Evolutionary conservation across 1,139 yeast genomes (phyloP), one percentile per base, ranked within the genome.

Genomic region (Pichia sp.): DNA sequence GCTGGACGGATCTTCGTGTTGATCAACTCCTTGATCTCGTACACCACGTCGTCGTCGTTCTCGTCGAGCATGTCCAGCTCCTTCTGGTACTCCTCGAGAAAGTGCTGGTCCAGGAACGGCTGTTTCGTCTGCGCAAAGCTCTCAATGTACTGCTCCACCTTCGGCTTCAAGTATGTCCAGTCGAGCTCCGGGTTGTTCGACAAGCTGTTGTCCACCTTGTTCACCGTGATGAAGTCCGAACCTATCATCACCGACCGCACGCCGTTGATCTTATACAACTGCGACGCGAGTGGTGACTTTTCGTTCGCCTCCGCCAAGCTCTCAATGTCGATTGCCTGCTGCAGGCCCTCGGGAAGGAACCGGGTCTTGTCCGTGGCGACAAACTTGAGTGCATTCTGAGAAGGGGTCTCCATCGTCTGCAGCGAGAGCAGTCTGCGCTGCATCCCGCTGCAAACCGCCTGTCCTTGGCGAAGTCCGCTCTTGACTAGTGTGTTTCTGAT

Each of bases 241-340:
- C 99, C 99, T 67, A 93, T 83, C 95, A 93, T 86, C 42, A 93
- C 80, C 0, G 96, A 84, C 59, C 78, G 81, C 29, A 93, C 90
- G 1, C 99, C 99, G 45, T 90, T 90, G 29, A 95, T 71, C 46
- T 86, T 81, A 74, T 93, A 92, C 52, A 93, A 72, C 62, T 81
- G 81, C 53, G 84, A 77, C 0, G 97, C 98, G 50, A 93, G 74
- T 7, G 96, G 96, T 1, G 97, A 89, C 59, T 81, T 80, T 57
- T 82, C 78, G 8, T 93, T 71, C 5, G 96, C 82, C 54, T 84
- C 78, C 31, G 90, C 75, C 68, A 85, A 85, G 72, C 89, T 82
- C 58, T 79, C 80, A 3, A 84, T 76, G 61, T 78, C 70, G 4
- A 69, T 65, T 0, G 85, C 64, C 75, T 67, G 34, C 72, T 75